phyloP scores from a whole-genome alignment of 1,139 yeast genomes.

The Pneumocystis canis region DNA sequence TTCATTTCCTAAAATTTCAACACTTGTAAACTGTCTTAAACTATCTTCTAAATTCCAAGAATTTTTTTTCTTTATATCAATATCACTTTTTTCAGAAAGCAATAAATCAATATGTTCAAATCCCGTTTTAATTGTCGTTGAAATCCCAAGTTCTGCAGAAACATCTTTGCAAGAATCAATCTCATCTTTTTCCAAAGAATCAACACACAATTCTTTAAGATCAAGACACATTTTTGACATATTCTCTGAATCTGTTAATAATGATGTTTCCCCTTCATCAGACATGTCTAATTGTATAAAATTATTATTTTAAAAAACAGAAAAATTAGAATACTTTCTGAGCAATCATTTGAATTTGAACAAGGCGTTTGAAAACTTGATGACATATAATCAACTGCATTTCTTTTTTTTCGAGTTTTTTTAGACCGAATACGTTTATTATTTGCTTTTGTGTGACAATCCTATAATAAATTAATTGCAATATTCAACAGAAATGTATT shows the following conservation, averaged over 20 bases:
- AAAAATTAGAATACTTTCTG: not conserved
- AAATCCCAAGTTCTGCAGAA: not conserved
- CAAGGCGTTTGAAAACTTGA: not conserved
- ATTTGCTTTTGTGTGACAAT: not conserved
- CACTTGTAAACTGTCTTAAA: conserved; percentile 9
- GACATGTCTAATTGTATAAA: not conserved
- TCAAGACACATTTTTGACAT: not conserved
- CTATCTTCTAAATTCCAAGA: conserved; percentile 10
- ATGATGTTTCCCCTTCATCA: not conserved
- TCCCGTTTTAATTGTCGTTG: not conserved
- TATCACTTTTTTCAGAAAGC: not conserved
- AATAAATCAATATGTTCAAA: not conserved
- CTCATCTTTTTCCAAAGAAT: not conserved
- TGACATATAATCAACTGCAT: not conserved
- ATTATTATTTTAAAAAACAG: not conserved
- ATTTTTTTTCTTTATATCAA: not conserved
- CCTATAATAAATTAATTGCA: not conserved
- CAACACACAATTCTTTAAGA: not conserved
- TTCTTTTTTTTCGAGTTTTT: not conserved
- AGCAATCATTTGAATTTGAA: not conserved
- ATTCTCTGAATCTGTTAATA: not conserved
- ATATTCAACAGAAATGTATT: not conserved
- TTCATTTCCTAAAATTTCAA: conserved; percentile 10
- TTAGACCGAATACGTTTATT: not conserved
- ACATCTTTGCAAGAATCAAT: not conserved